Percentiles rank a stretch among this genome's conserved stretches.
Evolutionary conservation across 331 rosid genomes (phyloP).

Genomic region (Rosa hybrid): DNA sequence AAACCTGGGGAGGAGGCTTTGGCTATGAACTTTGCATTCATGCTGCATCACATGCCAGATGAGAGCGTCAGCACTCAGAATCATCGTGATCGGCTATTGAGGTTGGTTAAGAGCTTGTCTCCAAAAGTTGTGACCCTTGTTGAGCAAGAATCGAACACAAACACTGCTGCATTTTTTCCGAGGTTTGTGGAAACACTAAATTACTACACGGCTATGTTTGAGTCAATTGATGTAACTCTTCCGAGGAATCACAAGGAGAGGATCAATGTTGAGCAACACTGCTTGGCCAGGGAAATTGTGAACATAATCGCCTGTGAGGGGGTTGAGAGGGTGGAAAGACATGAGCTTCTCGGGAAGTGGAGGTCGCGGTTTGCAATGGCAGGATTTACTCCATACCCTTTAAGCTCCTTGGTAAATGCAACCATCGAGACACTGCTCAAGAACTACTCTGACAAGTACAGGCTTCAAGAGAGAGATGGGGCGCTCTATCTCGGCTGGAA

Average conservation of each 20-base stretch:
- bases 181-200: constrained; percentile 77
- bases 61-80: constrained; percentile 91
- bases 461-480: constrained; percentile 79
- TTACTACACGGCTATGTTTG: constrained; percentile 88
- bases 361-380: constrained; percentile 86
- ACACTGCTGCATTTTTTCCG: constrained; percentile 75
- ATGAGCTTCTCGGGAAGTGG: constrained; percentile 92
- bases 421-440: constrained; percentile 85
- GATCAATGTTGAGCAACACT: constrained; percentile 93
- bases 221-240: constrained; percentile 84
- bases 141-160: constrained; percentile 93
- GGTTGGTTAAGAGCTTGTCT: constrained; percentile 78
- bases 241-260: constrained; percentile 76
- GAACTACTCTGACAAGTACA: constrained; percentile 66
- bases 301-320: constrained; percentile 97
- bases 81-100: constrained; percentile 76
- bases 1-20: constrained; percentile 74
- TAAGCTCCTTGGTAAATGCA: constrained; percentile 85
- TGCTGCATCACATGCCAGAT: constrained; percentile 94
- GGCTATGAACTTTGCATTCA: constrained; percentile 92
- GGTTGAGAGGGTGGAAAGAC: constrained; percentile 86
- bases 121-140: constrained; percentile 96
- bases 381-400: constrained; percentile 87
- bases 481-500: constrained; percentile 96
- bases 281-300: constrained; percentile 90